Base-by-base conservation (phyloP, 768 basidiomycete genomes). In the Lactarius trivialis region DNA sequence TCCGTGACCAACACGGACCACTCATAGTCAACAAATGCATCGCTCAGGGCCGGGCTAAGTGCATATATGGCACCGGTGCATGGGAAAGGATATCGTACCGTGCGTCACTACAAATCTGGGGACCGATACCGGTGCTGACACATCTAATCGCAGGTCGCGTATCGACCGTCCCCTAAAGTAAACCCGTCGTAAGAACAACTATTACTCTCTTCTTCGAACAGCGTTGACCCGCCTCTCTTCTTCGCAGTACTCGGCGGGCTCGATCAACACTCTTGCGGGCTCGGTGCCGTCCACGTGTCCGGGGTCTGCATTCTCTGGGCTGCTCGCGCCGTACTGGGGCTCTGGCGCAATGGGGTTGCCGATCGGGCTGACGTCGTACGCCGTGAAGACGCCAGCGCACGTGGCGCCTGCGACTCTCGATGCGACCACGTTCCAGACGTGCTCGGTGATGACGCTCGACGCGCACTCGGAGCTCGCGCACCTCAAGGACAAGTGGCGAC, bases 1-100 rank as follows among this genome's bases (percentile, higher is more conserved):
- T 96, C 8, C 97, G 97, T n/a, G 97, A 99, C 72, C 97, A 99
- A 76, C 97, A 99, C 73, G 97, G 90, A 6, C 96, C 96, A 26
- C 77, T 99, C 26, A 85, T 98, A 55, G 97, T 96, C 0, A 98
- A 99, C 78, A 98, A 97, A 73, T 98, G 97, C 71, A 73, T 99
- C 57, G 78, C 71, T n/a, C 79, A 83, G 66, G 96, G 96, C n/a
- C 90, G 97, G 72, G 96, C 95, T 3, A 99, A 99, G 76, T 97
- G 94, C 75, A 99, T 97, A 4, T 99, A 96, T 69, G 96, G 96
- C 28, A 98, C 96, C 2, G 96, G 97, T 33, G 93, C 93, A 39
- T 99, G 1, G 97, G 96, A 3, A 77, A 76, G 24, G 88, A 96
- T 30, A 86, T 93, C 43, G 88, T 98, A 26, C 79, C 86, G 92